Conservation (phyloP, 176 grass and related monocot species). For the Carex myosuroides region DNA sequence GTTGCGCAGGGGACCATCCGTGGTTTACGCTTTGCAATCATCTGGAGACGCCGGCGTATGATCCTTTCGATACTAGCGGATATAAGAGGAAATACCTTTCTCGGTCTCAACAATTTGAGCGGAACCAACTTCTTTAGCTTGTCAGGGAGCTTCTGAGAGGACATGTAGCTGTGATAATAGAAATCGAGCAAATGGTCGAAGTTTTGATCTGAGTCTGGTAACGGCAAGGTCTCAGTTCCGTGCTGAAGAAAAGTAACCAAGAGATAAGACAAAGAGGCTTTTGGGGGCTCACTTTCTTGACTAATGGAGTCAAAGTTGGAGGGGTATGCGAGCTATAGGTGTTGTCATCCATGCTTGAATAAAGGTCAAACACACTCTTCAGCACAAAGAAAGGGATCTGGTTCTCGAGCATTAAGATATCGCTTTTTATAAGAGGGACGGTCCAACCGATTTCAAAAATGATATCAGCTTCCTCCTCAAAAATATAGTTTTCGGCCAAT, state of each 20-base stretch:
- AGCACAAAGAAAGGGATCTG: constrained; percentile 23
- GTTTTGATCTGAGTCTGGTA: neutral
- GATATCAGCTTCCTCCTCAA: neutral
- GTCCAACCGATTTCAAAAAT: constrained; percentile 14
- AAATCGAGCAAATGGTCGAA: constrained; percentile 21
- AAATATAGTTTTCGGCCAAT: neutral
- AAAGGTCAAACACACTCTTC: neutral
- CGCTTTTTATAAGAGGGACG: constrained; percentile 15
- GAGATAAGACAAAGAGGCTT: neutral
- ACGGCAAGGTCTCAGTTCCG: neutral
- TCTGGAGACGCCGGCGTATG: neutral
- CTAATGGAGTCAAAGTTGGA: neutral
- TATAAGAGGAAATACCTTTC: neutral
- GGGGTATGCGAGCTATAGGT: neutral
- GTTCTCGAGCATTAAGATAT: constrained; percentile 24
- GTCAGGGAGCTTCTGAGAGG: neutral
- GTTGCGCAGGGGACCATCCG: constrained; percentile 21
- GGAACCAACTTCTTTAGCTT: neutral
- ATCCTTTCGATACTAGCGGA: constrained; percentile 5
- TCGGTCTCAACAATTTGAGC: neutral
- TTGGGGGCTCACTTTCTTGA: neutral
- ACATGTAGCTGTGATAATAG: constrained; percentile 18
- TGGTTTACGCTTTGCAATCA: neutral
- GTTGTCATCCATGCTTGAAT: neutral
- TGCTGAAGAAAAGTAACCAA: constrained; percentile 4